A percentile compares a stretch with the other conserved stretches of the same genome.
Conservation (phyloP, 805 yeast species). For the Lachancea quebecensis region DNA sequence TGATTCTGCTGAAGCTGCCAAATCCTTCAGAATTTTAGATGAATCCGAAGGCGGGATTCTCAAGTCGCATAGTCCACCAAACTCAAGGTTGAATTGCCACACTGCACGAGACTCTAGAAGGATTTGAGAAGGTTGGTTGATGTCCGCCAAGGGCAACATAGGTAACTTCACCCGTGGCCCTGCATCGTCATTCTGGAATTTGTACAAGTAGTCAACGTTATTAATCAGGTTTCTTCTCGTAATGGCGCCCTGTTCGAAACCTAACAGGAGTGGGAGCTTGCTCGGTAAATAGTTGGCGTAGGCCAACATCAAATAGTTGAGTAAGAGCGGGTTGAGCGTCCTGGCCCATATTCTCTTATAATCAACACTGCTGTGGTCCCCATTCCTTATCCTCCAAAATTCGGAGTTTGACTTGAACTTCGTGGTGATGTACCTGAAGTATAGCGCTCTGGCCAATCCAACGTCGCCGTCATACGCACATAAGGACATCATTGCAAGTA, state of each 20-base stretch:
- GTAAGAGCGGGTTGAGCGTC: constrained; percentile 35
- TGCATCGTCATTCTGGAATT: constrained; percentile 17
- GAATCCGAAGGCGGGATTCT: constrained; percentile 41
- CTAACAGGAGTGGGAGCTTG: constrained; percentile 32
- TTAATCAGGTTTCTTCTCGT: constrained; percentile 42
- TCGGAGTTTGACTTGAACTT: constrained; percentile 13
- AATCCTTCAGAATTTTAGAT: constrained; percentile 37
- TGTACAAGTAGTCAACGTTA: constrained; percentile 34
- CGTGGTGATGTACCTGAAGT: constrained; percentile 39
- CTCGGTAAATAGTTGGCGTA: constrained; percentile 37
- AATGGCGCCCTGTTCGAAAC: constrained; percentile 40
- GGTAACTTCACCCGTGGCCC: constrained; percentile 41
- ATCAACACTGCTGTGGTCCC: constrained; percentile 2
- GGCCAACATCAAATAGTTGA: constrained; percentile 42
- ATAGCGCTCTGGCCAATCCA: constrained; percentile 61
- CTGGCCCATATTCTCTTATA: constrained; percentile 17
- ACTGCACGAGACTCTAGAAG: constrained; percentile 74
- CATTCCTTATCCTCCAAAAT: constrained; percentile 6
- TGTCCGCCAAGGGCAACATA: constrained; percentile 52
- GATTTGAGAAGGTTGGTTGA: constrained; percentile 38
- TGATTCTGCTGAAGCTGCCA: constrained; percentile 32
- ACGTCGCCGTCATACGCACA: constrained; percentile 80
- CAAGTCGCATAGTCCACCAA: constrained; percentile 38
- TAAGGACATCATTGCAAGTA: constrained; percentile 55
- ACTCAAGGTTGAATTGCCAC: constrained; percentile 38